Percentiles rank a stretch among this genome's conserved stretches.
Conservation (phyloP, 1,284 basidiomycete genomes). For the Sanghuangporus baumii region DNA sequence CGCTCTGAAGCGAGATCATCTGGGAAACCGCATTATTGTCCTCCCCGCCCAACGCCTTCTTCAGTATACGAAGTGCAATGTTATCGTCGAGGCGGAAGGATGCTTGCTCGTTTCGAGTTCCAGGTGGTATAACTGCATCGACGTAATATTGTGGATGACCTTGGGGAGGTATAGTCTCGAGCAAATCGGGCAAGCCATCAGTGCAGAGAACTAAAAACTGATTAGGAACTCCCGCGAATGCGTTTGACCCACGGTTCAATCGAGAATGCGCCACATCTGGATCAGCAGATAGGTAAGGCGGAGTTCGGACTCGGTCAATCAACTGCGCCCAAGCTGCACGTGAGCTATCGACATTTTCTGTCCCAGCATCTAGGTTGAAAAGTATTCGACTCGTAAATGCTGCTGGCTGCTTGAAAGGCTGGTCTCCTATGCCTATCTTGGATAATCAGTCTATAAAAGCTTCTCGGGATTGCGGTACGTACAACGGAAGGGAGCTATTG, state of each 20-base stretch:
- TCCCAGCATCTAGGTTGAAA: conserved; percentile 24
- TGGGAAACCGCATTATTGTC: conserved; percentile 22
- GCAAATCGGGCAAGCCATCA: conserved; percentile 53
- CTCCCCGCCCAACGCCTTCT: conserved; percentile 26
- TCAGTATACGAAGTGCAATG: conserved; percentile 24
- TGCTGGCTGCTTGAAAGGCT: conserved; percentile 31
- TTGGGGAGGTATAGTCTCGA: conserved; percentile 32
- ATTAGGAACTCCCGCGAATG: conserved; percentile 20
- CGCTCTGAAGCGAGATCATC: conserved; percentile 24
- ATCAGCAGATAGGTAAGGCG: conserved; percentile 28
- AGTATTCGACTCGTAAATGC: conserved; percentile 31
- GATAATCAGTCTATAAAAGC: neutral
- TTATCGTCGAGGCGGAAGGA: conserved; percentile 19
- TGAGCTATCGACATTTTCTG: conserved; percentile 22
- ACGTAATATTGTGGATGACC: conserved; percentile 19
- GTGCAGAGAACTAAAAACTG: conserved; percentile 43
- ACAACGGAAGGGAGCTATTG: conserved; percentile 20
- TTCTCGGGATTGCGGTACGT: conserved; percentile 17
- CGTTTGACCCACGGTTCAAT: conserved; percentile 7
- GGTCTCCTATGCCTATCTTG: conserved; percentile 32
- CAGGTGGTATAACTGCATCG: conserved; percentile 16
- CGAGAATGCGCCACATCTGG: conserved; percentile 27
- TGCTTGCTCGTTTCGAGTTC: conserved; percentile 10
- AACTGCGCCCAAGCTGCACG: conserved; percentile 21
- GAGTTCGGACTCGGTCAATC: conserved; percentile 25